Base-by-base conservation (phyloP, 139 green algal species). In the Mychonastes homosphaera region DNA sequence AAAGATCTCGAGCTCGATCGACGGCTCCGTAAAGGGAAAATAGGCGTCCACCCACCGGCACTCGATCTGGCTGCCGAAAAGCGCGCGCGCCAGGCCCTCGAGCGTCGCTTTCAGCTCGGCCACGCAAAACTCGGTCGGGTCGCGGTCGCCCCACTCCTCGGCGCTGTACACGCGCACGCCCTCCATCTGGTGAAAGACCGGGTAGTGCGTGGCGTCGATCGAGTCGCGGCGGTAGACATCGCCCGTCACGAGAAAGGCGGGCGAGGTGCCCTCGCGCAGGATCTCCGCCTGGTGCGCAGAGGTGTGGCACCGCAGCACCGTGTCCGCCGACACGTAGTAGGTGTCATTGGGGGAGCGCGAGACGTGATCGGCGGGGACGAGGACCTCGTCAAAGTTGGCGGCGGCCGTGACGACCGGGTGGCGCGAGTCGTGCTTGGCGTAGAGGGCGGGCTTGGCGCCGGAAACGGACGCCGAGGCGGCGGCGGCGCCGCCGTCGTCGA, bases 131-230 rank as follows among this genome's bases (percentile, higher is more conserved):
- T 77, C 64, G 2, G 67, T 80, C 9, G 60, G 49, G 19, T 77
- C 61, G 47, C 79, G 29, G 36, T 79, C 79, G 49, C 72, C 62
- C 80, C 80, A 91, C 40, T 93, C 79, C 24, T 49, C 39, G 35
- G 64, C 62, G 9, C 18, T 74, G 53, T 82, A 84, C 48, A 95
- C 78, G 3, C 80, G 58, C 64, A 96, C 84, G 36, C 88, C 92
- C 80, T 98, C 92, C 90, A 98, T 98, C 76, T 98, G 92, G 67
- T 99, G 93, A 68, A 99, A 99, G 10, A 99, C 93, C 0, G 93
- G 93, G 79, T 98, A 99, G 80, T 99, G 93, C 3, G 93, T 98
- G 32, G 88, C 75, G 65, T 99, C 93, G 52, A 99, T 96, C 36
- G 79, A 78, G 77, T 99, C 93, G 21, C 93, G 76, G 18, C 87